A percentile compares a stretch with the other conserved stretches of the same genome.
Conservation (phyloP, 2,329 filamentous ascomycete genomes). For the Paraconiothyrium sp. region DNA sequence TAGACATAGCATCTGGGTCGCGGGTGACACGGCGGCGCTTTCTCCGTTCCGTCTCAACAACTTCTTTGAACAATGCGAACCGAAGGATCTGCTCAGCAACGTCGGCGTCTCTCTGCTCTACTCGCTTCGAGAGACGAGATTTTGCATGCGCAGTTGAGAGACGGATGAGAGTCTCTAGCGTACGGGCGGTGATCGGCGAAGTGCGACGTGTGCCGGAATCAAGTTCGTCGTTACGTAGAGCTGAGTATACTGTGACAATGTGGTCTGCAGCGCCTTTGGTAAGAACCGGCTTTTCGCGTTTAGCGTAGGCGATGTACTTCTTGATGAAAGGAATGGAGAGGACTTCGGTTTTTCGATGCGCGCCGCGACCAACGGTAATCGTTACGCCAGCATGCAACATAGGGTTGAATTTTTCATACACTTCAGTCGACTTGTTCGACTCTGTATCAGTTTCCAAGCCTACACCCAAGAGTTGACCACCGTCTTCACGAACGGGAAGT, state of each 20-base stretch:
- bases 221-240: conserved; percentile 93
- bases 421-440: conserved; percentile 80
- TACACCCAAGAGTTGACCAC: conserved; percentile 84
- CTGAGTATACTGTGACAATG: conserved; percentile 90
- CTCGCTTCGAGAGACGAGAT: conserved; percentile 82
- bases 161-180: conserved; percentile 97
- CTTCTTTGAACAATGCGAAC: conserved; percentile 97
- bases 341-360: conserved; percentile 82
- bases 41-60: conserved; percentile 78
- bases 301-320: conserved; percentile 99
- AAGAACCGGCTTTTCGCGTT: conserved; percentile 87
- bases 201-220: conserved; percentile 93
- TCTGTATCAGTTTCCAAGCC: conserved; percentile 80
- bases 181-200: conserved; percentile 95
- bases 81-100: conserved; percentile 89
- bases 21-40: conserved; percentile 82
- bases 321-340: conserved; percentile 98
- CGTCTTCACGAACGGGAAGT: conserved; percentile 89
- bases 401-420: conserved; percentile 94
- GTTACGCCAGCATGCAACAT: conserved; percentile 95
- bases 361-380: conserved; percentile 75
- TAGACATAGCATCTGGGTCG: conserved; percentile 62
- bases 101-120: conserved; percentile 88
- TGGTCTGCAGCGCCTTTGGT: conserved; percentile 92
- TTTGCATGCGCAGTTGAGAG: conserved; percentile 96